phyloP scores from a whole-genome alignment of 371 early-diverging fungal species.

The Zancudomyces culisetae region DNA sequence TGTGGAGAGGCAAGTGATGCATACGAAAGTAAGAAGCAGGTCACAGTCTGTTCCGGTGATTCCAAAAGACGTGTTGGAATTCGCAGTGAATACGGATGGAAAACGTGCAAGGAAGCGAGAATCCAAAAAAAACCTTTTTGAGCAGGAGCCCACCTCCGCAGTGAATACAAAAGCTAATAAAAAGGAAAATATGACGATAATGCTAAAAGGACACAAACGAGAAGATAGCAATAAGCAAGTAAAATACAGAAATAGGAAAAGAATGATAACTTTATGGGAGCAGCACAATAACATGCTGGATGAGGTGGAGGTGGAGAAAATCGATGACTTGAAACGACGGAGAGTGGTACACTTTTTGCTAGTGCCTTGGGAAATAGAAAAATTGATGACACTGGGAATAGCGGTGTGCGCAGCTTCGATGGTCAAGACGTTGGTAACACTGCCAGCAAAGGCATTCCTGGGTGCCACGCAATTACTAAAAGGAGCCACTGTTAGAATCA shows the following conservation, averaged over 20 bases:
- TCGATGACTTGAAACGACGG: constrained; percentile 30
- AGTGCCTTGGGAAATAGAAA: constrained; percentile 38
- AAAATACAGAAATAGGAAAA: background rate
- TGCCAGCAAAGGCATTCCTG: constrained; percentile 68
- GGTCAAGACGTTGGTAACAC: constrained; percentile 75
- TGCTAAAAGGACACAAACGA: background rate
- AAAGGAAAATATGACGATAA: background rate
- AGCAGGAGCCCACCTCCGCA: background rate
- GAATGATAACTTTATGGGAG: constrained; percentile 22
- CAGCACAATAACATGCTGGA: constrained; percentile 19
- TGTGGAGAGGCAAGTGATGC: background rate
- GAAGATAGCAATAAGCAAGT: background rate
- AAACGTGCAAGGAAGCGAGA: background rate
- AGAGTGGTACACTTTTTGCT: constrained; percentile 37
- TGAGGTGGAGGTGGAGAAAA: constrained; percentile 16
- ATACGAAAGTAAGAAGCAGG: background rate
- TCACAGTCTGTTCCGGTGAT: background rate
- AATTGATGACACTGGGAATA: constrained; percentile 74
- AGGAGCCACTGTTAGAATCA: constrained; percentile 15
- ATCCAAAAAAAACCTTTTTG: background rate
- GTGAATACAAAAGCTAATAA: too few relatives aligned
- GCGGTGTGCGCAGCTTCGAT: constrained; percentile 86
- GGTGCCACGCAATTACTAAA: constrained; percentile 33
- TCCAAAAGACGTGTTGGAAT: background rate
- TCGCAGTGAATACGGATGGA: background rate